phyloP scores from a whole-genome alignment of 768 basidiomycete genomes.

The Tulasnella sp. region DNA sequence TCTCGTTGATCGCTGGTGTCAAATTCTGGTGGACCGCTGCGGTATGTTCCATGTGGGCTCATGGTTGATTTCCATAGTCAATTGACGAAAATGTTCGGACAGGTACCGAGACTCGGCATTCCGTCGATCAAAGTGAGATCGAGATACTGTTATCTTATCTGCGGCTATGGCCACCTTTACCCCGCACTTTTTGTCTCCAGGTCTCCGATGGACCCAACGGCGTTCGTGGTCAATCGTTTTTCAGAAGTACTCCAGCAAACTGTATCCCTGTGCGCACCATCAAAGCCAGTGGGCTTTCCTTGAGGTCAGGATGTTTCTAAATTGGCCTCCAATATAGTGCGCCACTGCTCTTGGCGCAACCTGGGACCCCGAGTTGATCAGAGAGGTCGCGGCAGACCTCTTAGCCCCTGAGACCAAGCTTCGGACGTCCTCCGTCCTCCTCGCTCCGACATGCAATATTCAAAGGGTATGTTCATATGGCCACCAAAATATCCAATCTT shows the following conservation, averaged over 20 bases:
- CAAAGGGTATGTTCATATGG: slow-evolving; percentile 31
- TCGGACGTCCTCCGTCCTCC: slow-evolving; percentile 49
- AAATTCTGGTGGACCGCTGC: slow-evolving; percentile 27
- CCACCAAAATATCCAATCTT: slow-evolving; percentile 19
- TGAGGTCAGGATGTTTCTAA: not conserved
- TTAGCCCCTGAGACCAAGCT: slow-evolving; percentile 53
- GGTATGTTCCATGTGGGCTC: slow-evolving; percentile 22
- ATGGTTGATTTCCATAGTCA: no score
- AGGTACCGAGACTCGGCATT: slow-evolving; percentile 52
- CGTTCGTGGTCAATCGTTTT: slow-evolving; percentile 22
- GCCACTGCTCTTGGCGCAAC: slow-evolving; percentile 35
- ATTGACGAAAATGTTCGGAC: no score
- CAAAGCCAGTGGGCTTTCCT: not conserved
- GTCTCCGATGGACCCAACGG: slow-evolving; percentile 40
- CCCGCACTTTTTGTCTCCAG: not conserved
- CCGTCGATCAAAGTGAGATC: slow-evolving; percentile 61
- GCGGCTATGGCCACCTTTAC: no score
- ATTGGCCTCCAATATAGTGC: no score
- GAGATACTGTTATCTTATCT: slow-evolving; percentile 37
- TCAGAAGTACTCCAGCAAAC: slow-evolving; percentile 46
- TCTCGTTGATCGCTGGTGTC: slow-evolving; percentile 58
- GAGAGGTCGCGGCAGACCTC: slow-evolving; percentile 40
- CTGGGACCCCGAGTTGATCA: slow-evolving; percentile 50
- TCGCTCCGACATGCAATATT: slow-evolving; percentile 69
- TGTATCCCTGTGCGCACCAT: slow-evolving; percentile 46